A percentile compares a stretch with the other conserved stretches of the same genome.
phyloP scores from a whole-genome alignment of 2,329 filamentous ascomycete genomes.

The Diaporthe destruens region DNA sequence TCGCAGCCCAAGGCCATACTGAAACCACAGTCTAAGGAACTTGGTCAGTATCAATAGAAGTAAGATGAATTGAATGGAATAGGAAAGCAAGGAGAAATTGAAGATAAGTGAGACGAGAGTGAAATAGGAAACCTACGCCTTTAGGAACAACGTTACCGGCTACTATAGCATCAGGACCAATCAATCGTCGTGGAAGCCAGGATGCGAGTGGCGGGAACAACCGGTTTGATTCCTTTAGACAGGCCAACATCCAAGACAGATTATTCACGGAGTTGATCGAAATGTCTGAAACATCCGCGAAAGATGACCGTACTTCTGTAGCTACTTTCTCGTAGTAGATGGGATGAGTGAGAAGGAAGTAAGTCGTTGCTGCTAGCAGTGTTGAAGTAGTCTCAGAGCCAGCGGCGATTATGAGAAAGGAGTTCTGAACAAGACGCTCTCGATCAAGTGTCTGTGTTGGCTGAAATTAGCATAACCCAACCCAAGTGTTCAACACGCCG shows the following conservation, averaged over 20 bases:
- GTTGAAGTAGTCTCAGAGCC: background rate
- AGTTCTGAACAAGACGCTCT: background rate
- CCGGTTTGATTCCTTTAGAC: background rate
- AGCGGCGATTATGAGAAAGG: background rate
- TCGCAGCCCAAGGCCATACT: background rate
- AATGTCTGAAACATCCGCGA: background rate
- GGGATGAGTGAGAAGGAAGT: background rate
- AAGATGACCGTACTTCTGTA: background rate
- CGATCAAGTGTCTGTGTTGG: background rate
- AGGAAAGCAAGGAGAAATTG: no score
- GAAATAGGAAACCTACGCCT: background rate
- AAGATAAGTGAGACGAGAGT: no score
- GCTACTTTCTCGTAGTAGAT: background rate
- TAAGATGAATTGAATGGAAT: no score
- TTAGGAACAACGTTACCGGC: background rate
- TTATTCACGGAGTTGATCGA: background rate
- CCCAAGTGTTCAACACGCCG: no score
- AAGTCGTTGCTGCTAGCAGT: background rate
- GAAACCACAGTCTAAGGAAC: background rate
- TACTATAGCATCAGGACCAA: background rate
- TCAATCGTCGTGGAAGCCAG: background rate
- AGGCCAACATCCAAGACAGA: background rate
- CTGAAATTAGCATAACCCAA: background rate
- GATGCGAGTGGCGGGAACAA: background rate
- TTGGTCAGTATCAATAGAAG: no score